A percentile compares a stretch with the other conserved stretches of the same genome.
These are phyloP conservation scores for Solanum bulbocastanum DNA, from an alignment of 257 asterid genomes.

Conservation along the genomic window DNA sequence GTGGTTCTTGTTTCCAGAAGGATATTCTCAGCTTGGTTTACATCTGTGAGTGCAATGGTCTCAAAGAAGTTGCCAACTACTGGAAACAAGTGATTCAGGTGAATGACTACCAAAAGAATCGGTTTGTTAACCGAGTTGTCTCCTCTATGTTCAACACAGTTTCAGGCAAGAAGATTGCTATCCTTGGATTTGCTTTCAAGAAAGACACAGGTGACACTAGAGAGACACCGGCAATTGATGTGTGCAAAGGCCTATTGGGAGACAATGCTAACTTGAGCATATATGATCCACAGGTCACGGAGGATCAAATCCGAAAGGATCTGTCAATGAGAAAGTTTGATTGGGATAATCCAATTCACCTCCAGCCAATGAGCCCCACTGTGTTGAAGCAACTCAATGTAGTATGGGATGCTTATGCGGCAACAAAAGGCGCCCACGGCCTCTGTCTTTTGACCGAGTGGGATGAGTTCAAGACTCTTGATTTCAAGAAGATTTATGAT, in stretches of 20 bases:
- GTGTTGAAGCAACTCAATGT: conserved; percentile 21
- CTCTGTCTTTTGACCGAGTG: conserved; percentile 39
- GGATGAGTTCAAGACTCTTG: conserved; percentile 32
- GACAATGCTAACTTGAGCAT: conserved; percentile 37
- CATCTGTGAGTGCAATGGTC: conserved; percentile 41
- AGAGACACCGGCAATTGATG: conserved; percentile 39
- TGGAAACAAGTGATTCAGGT: conserved; percentile 40
- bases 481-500: conserved; percentile 26
- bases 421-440: conserved; percentile 32
- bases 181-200: conserved; percentile 36
- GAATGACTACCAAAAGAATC: conserved; percentile 34
- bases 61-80: conserved; percentile 31
- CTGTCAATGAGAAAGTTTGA: conserved; percentile 34
- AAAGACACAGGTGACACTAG: conserved; percentile 39
- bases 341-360: conserved; percentile 39
- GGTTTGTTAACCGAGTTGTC: conserved; percentile 32
- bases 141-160: conserved; percentile 42
- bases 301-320: conserved; percentile 34
- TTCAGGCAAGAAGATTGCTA: conserved; percentile 30
- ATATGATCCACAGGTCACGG: conserved; percentile 37
- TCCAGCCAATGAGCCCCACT: conserved; percentile 38
- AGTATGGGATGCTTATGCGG: conserved; percentile 40
- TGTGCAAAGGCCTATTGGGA: conserved; percentile 29
- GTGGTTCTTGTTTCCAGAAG: conserved; percentile 44
- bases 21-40: conserved; percentile 37